Evolutionary conservation across 1,284 basidiomycete genomes (phyloP).

Genomic region (Tetrapyrgos nigripes): DNA sequence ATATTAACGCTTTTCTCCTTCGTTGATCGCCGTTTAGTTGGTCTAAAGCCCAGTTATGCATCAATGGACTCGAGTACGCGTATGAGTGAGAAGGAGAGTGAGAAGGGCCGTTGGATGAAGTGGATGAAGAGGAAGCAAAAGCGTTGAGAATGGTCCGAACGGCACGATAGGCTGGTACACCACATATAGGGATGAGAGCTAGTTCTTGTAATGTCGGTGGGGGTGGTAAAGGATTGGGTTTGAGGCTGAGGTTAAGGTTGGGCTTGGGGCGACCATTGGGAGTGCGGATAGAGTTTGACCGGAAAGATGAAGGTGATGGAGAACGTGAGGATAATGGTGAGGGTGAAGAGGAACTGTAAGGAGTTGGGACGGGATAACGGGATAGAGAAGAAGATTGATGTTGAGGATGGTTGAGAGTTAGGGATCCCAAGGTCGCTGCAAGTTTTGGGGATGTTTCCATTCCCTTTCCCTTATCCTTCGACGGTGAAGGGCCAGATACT

Average conservation of each 20-base stretch:
- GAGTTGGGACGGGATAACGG: not conserved
- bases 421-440: not conserved
- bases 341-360: not conserved
- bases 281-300: conserved; percentile 8
- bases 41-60: too few species aligned
- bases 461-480: too few species aligned
- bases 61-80: not conserved
- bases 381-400: not conserved
- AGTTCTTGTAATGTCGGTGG: conserved; percentile 75
- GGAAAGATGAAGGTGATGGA: not conserved
- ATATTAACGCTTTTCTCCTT: conserved; percentile 62
- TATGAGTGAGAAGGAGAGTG: not conserved
- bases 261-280: conserved; percentile 17
- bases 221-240: conserved; percentile 9
- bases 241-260: conserved; percentile 4
- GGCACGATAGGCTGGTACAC: conserved; percentile 80
- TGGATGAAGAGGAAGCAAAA: conserved; percentile 26
- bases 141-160: conserved; percentile 63
- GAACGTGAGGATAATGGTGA: not conserved
- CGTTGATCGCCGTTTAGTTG: conserved; percentile 14
- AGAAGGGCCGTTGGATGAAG: not conserved
- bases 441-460: too few species aligned
- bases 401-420: not conserved
- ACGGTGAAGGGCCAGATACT: too few species aligned
- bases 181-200: conserved; percentile 78